Evolutionary conservation across 148 eudicot species (phyloP).

Genomic region (Silene uniflora): DNA sequence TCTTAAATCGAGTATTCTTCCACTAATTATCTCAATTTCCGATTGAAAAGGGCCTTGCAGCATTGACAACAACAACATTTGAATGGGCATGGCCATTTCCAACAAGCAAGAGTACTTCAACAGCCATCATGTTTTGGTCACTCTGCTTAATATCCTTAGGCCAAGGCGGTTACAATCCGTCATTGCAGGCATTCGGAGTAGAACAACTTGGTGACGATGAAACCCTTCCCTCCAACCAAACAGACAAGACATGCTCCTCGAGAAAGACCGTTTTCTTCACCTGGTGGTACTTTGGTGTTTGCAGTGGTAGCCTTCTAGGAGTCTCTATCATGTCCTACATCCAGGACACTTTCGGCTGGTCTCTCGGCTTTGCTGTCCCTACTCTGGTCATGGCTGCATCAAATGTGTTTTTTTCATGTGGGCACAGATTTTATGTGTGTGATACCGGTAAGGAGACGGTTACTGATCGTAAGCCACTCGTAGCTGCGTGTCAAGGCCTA

Average conservation of each 20-base stretch:
- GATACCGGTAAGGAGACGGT: conserved; percentile 20
- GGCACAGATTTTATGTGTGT: conserved; percentile 38
- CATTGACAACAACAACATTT: conserved; percentile 63
- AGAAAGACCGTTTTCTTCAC: conserved; percentile 73
- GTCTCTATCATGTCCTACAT: conserved; percentile 70
- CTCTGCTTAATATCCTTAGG: conserved; percentile 78
- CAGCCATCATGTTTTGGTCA: conserved; percentile 51
- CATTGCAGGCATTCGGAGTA: conserved; percentile 89
- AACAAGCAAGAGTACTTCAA: conserved; percentile 34
- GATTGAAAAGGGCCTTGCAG: conserved; percentile 66
- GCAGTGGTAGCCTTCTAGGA: conserved; percentile 80
- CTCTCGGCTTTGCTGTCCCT: conserved; percentile 83
- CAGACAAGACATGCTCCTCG: conserved; percentile 29
- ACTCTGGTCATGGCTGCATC: conserved; percentile 58
- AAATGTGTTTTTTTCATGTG: conserved; percentile 43
- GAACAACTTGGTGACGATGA: conserved; percentile 68
- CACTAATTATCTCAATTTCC: not conserved
- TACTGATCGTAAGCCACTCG: conserved; percentile 25
- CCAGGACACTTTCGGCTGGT: conserved; percentile 84
- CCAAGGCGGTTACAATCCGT: conserved; percentile 83
- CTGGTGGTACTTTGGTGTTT: conserved; percentile 90
- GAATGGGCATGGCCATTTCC: conserved; percentile 39
- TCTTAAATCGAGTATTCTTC: too few species aligned
- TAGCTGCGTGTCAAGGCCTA: conserved; percentile 29
- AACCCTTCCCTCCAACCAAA: conserved; percentile 37